Conservation (phyloP, 208 protist species). For the Novymonas esmeraldas region DNA sequence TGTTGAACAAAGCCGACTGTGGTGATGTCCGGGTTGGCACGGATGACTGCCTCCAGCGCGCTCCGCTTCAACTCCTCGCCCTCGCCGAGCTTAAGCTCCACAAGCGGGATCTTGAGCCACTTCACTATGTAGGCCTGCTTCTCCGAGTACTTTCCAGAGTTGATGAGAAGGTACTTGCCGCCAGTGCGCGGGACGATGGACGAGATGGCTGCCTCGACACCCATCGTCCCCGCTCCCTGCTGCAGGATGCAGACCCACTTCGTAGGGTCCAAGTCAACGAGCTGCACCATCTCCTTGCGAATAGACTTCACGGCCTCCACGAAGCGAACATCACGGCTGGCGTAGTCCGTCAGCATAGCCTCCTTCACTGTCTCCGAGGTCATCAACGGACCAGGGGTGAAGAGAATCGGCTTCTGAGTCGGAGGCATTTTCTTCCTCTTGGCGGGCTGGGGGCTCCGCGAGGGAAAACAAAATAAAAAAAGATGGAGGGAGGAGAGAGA, state of each 20-base stretch:
- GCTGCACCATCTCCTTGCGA: conserved; percentile 51
- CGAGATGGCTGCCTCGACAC: conserved; percentile 77
- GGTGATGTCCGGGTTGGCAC: conserved; percentile 57
- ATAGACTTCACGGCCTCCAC: conserved; percentile 75
- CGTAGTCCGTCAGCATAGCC: conserved; percentile 83
- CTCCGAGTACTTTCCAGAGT: conserved; percentile 88
- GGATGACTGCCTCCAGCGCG: conserved; percentile 46
- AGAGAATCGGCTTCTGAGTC: conserved; percentile 59
- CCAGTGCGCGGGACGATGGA: conserved; percentile 57
- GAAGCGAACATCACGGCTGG: conserved; percentile 79
- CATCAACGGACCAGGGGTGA: conserved; percentile 85
- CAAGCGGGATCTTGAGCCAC: conserved; percentile 50
- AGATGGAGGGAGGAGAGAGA: neutral
- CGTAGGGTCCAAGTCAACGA: conserved; percentile 49
- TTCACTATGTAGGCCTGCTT: conserved; percentile 72
- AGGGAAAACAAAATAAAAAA: neutral
- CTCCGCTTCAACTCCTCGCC: conserved; percentile 63
- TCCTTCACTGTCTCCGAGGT: conserved; percentile 78
- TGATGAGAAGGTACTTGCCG: conserved; percentile 81
- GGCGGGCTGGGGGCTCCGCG: no score
- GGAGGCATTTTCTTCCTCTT: conserved; percentile 16
- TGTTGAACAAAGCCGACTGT: conserved; percentile 86
- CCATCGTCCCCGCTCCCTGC: conserved; percentile 84
- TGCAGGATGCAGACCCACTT: conserved; percentile 79
- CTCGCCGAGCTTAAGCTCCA: conserved; percentile 59